These are phyloP conservation scores for Paecilomyces variotii DNA, from an alignment of 2,329 filamentous ascomycete genomes.

Conservation along the genomic window DNA sequence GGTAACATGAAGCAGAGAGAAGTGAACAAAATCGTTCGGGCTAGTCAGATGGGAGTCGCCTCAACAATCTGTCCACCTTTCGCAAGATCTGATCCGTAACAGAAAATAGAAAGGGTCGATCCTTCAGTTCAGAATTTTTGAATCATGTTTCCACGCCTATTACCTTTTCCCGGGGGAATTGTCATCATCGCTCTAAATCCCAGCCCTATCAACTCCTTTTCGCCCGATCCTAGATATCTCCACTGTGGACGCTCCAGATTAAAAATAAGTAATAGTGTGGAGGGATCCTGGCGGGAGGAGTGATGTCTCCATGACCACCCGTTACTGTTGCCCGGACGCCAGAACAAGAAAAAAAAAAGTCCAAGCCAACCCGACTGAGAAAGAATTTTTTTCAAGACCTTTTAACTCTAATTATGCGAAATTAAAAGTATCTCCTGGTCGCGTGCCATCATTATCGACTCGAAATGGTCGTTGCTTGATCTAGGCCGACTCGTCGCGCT, in stretches of 20 bases:
- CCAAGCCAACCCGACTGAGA: slow-evolving; percentile 11
- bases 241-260: background rate
- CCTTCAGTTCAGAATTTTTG: background rate
- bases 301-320: slow-evolving; percentile 13
- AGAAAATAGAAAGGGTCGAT: background rate
- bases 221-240: background rate
- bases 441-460: slow-evolving; percentile 28
- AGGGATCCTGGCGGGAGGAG: background rate
- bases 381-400: slow-evolving; percentile 13
- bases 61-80: background rate
- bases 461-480: slow-evolving; percentile 6
- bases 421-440: slow-evolving; percentile 32
- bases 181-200: slow-evolving; percentile 14
- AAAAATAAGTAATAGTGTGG: background rate
- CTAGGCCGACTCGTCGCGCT: slow-evolving; percentile 59
- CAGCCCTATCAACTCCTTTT: background rate
- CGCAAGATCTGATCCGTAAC: background rate
- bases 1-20: slow-evolving; percentile 41
- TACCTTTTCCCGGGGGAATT: slow-evolving; percentile 11
- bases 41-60: background rate
- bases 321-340: slow-evolving; percentile 27
- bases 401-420: slow-evolving; percentile 13
- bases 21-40: slow-evolving; percentile 4
- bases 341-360: slow-evolving; percentile 19
- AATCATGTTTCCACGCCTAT: slow-evolving; percentile 15